phyloP scores from a whole-genome alignment of 306 rosid species.

The Arachis stenosperma region DNA sequence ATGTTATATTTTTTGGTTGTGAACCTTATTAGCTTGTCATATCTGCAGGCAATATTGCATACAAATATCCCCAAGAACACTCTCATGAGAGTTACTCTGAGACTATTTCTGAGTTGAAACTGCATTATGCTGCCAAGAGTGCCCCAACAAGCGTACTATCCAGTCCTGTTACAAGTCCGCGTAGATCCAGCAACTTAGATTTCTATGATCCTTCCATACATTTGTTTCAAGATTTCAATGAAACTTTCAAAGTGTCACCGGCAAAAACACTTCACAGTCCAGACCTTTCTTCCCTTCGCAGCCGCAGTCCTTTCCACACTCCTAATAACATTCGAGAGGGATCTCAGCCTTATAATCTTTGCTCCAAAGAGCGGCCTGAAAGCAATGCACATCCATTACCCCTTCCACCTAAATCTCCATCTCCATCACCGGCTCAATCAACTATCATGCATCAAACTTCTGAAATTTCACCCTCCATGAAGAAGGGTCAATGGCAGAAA shows the following conservation, averaged over 20 bases:
- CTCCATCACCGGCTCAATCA: slow-evolving; percentile 43
- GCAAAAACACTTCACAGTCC: slow-evolving; percentile 52
- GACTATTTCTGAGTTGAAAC: slow-evolving; percentile 39
- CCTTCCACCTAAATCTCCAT: slow-evolving; percentile 71
- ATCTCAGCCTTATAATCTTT: slow-evolving; percentile 37
- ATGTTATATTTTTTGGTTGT: slow-evolving; percentile 23
- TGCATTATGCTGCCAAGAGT: slow-evolving; percentile 60
- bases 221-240: slow-evolving; percentile 48
- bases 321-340: slow-evolving; percentile 51
- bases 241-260: slow-evolving; percentile 40
- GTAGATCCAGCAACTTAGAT: slow-evolving; percentile 56
- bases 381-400: slow-evolving; percentile 81
- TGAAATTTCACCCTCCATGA: slow-evolving; percentile 57
- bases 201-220: slow-evolving; percentile 37
- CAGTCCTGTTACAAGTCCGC: slow-evolving; percentile 84
- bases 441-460: slow-evolving; percentile 32
- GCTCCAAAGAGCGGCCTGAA: slow-evolving; percentile 53
- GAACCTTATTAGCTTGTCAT: slow-evolving; percentile 22
- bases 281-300: slow-evolving; percentile 56
- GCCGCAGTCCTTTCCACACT: slow-evolving; percentile 39
- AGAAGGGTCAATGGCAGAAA: slow-evolving; percentile 91
- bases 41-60: slow-evolving; percentile 44
- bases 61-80: slow-evolving; percentile 41
- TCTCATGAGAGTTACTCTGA: slow-evolving; percentile 45
- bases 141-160: slow-evolving; percentile 76